Evolutionary conservation across 192 early-diverging fungal genomes (phyloP), one percentile per base, ranked within the genome.

Genomic region (Rhizophagus sp.): DNA sequence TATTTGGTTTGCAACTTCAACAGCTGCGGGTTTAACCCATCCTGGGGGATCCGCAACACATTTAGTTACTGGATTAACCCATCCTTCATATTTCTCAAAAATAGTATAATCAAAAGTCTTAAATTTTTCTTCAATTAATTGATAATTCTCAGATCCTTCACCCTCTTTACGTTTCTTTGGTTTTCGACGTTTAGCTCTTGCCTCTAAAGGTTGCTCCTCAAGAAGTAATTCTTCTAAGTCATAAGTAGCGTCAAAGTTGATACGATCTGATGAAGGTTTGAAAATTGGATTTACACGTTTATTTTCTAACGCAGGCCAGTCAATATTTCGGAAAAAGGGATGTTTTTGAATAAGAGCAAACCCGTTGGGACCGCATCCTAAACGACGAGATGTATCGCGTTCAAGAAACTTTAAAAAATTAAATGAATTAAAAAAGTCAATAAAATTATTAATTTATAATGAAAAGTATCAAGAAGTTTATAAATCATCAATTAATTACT

Each of bases 71-170:
- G 87, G 91, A 73, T 93, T 92, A n/a, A 91, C 78, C 75, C 90
- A 86, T 0, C 90, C 88, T 67, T 89, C 85, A 79, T 94, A 94
- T 72, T 86, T 85, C 68, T 96, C 94, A 82, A 91, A 95, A 67
- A 96, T 91, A 52, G 91, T 90, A 77, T 90, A 96, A 83, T 96
- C 95, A 85, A 95, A 97, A 4, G 88, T 80, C 52, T 89, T 88
- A 82, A 96, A 97, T 50, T 89, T 82, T 22, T 87, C 89, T 73
- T 93, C 86, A 41, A 97, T 92, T 49, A 88, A 81, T 57, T 91
- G 52, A 79, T 67, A 66, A 76, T 82, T 78, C 83, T 89, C 78
- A 12, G 44, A 24, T 22, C 52, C 66, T 62, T 61, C 85, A 84
- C 74, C 79, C 83, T 57, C 71, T 84, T 84, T 85, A 84, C 74